These are phyloP conservation scores for Purshia tridentata DNA, from an alignment of 306 rosid genomes.

Conservation along the genomic window DNA sequence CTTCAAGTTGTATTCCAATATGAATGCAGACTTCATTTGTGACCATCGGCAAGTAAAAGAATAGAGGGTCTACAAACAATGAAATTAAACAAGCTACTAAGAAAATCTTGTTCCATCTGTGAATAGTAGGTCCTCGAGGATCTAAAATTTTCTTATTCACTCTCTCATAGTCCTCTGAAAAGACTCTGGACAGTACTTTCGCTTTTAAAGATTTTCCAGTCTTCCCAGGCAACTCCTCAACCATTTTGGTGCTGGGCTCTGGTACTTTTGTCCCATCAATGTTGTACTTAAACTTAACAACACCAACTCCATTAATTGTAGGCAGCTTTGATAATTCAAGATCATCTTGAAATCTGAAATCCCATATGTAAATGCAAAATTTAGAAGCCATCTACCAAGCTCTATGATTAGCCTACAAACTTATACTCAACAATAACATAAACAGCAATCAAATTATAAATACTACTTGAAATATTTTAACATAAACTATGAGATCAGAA, in stretches of 20 bases:
- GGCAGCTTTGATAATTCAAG: slow-evolving; percentile 29
- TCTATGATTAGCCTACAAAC: neutral
- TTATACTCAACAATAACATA: neutral
- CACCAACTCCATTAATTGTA: slow-evolving; percentile 25
- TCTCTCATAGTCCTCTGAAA: slow-evolving; percentile 53
- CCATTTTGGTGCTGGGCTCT: slow-evolving; percentile 14
- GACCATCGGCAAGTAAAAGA: slow-evolving; percentile 51
- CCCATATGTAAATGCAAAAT: neutral
- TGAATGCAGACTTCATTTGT: slow-evolving; percentile 35
- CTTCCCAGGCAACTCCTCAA: slow-evolving; percentile 21
- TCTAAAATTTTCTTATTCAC: slow-evolving; percentile 44
- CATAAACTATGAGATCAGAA: neutral
- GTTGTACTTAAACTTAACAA: slow-evolving; percentile 34
- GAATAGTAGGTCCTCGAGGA: slow-evolving; percentile 40
- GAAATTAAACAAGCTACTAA: slow-evolving; percentile 43
- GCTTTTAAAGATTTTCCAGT: slow-evolving; percentile 32
- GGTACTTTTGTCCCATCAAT: slow-evolving; percentile 33
- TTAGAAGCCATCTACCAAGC: neutral
- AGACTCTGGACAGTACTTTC: slow-evolving; percentile 51
- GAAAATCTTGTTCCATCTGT: slow-evolving; percentile 51
- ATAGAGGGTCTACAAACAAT: slow-evolving; percentile 54
- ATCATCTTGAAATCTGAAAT: slow-evolving; percentile 42
- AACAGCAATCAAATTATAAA: neutral
- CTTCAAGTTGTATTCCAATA: slow-evolving; percentile 39
- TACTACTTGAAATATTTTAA: neutral